Conservation (phyloP, 495 filamentous ascomycete genomes). For the Sabuloglossum arenarium region DNA sequence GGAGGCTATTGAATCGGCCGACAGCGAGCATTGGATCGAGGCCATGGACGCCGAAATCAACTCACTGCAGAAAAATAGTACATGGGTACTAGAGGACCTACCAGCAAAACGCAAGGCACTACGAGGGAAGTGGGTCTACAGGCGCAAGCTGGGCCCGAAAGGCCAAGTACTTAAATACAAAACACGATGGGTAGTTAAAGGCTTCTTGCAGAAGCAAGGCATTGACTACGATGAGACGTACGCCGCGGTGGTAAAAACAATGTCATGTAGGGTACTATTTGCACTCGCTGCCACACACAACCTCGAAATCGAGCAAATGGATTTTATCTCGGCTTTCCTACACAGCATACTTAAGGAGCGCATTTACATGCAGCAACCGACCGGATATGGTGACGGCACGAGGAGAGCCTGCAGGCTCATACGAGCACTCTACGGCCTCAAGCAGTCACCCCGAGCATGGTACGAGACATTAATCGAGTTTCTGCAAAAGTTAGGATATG, state of each 20-base stretch:
- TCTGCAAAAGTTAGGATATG: no score
- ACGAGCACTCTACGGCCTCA: no score
- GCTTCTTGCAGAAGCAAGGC: constrained; percentile 10
- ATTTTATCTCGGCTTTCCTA: constrained; percentile 18
- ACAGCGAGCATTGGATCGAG: background rate
- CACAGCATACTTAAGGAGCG: constrained; percentile 14
- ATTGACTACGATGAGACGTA: constrained; percentile 20
- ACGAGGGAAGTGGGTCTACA: constrained; percentile 8
- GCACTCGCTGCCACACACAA: constrained; percentile 12
- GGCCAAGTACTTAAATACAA: constrained; percentile 10
- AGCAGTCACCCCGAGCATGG: no score
- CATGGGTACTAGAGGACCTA: background rate
- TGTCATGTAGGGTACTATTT: constrained; percentile 16
- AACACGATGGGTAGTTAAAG: constrained; percentile 10
- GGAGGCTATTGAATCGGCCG: background rate
- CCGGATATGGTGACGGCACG: no score
- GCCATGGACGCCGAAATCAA: background rate
- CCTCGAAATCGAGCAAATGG: constrained; percentile 17
- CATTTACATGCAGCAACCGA: constrained; percentile 15
- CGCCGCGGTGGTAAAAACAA: constrained; percentile 21
- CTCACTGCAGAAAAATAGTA: background rate
- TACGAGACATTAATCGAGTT: no score
- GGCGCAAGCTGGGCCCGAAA: constrained; percentile 5
- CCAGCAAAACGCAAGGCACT: background rate
- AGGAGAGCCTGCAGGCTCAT: no score